Base-by-base conservation (phyloP, 129 eudicot genomes). In the Helianthus tuberosus region DNA sequence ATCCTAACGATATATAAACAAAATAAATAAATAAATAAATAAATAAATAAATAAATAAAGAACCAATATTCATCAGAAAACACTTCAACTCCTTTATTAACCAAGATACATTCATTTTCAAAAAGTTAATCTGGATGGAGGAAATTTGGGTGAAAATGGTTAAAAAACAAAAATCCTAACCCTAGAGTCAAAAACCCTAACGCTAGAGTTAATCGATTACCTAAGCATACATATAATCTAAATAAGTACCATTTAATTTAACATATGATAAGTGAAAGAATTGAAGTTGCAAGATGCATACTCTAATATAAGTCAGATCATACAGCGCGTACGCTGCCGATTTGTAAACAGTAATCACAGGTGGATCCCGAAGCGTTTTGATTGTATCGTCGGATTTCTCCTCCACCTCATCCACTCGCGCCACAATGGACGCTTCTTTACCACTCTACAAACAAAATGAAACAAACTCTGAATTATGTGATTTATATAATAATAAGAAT, bases 371-470 rank as follows among this genome's bases (percentile, higher is more conserved):
- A 16, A 90, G 87, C 5, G 96, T 88, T 17, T 83, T 87, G 91
- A 90, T 90, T 53, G 79, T 77, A 49, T 67, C 77, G 16, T 84
- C 75, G 2, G 91, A 76, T 46, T 90, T 90, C 59, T 84, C 98
- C 82, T 88, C 93, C 77, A 91, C 90, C 23, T 62, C 78, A 3
- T 36, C 63, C 15, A 74, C 75, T 83, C 86, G 82, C 14, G 97
- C 97, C 68, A 90, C 96, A 69, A 93, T 83, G 0, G 98, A 94
- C 20, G 98, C 89, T 74, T 94, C 98, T 69, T 83, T 77, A 10
- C 98, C 98, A 52, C 89, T 94, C 98, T 94, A 62, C 5, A 62
- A 14, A 62, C 46, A 67, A 35, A 20, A 60, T 9, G 29, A 5
- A 61, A 12, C 20, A 29, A 66, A 58, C 36, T 13, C 0, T 61